Evolutionary conservation across 1,284 basidiomycete genomes (phyloP), one percentile per base, ranked within the genome.

Genomic region (Cutaneotrichosporon cyanovorans): DNA sequence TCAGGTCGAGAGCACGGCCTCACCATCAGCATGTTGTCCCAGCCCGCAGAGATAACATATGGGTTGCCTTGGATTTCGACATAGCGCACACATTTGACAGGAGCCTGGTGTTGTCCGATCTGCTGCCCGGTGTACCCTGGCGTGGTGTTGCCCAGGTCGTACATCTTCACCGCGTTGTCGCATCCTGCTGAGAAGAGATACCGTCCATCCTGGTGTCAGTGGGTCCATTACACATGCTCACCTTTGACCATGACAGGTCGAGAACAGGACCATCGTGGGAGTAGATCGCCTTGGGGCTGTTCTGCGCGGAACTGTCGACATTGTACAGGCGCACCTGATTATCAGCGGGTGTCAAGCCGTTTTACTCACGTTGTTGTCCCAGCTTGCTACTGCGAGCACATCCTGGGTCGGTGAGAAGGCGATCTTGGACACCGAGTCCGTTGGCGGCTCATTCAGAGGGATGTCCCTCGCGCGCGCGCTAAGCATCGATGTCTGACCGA

Each of bases 1-100:
- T 45, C 33, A 21, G 14, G 6, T 37, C 14, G 10, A 9, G 19
- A 6, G 15, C 32, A 31, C 11, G 25, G 7, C 53, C 72, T 31
- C 45, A 87, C 85, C 77, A 88, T 90, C 59, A 92, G 66, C 12
- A 84, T 87, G 72, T 88, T 89, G 67, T 95, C 90, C 89, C 89
- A 95, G 44, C 85, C 85, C 2, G 86, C 89, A 0, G 89, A 92
- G 14, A 82, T 84, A 31, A 90, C 75, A 47, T 88, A 79, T 5
- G 31, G n/a, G 18, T 46, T 37, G 14, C 54, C 54, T 37, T 49
- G 46, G 31, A 78, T 75, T 55, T 87, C 85, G 43, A 89, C 76
- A 80, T 82, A 90, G 46, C 79, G 76, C 30, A 90, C 78, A 48
- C 77, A 79, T 57, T 82, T 83, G 55, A 95, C 81, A 2, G 88